Evolutionary conservation across 2,329 filamentous ascomycete genomes (phyloP).

Genomic region (Hypoxylon sp.): DNA sequence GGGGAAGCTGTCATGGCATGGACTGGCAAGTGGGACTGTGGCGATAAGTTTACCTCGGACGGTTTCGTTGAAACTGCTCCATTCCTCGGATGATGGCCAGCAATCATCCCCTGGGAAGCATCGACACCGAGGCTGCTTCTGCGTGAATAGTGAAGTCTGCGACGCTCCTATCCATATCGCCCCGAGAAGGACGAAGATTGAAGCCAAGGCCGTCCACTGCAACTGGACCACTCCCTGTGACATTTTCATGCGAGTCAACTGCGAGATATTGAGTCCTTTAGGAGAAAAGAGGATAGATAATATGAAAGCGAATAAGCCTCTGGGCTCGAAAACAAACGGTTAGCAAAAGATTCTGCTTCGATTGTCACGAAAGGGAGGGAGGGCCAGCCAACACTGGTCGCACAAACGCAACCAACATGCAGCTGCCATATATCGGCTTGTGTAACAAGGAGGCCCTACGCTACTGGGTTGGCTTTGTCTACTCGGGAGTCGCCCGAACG

Average conservation of each 20-base stretch:
- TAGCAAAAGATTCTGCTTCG: too few relatives aligned
- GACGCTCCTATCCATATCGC: slow-evolving; percentile 6
- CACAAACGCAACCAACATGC: background rate
- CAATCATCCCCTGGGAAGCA: slow-evolving; percentile 18
- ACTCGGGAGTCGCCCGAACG: too few relatives aligned
- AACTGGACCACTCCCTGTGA: background rate
- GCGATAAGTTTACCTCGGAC: slow-evolving; percentile 9
- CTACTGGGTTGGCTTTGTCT: too few relatives aligned
- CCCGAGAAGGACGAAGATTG: slow-evolving; percentile 3
- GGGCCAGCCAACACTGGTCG: background rate
- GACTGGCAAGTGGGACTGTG: slow-evolving; percentile 5
- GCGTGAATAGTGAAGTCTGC: background rate
- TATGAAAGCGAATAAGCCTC: too few relatives aligned
- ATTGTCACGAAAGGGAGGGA: background rate
- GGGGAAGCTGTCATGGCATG: slow-evolving; percentile 4
- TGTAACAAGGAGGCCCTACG: background rate
- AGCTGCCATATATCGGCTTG: background rate
- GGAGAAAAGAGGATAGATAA: background rate
- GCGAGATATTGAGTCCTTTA: background rate
- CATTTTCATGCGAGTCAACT: slow-evolving; percentile 4
- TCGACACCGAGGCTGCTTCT: slow-evolving; percentile 2
- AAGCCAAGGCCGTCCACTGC: background rate
- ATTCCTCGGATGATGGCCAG: slow-evolving; percentile 14
- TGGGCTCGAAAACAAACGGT: too few relatives aligned
- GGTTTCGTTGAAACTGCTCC: slow-evolving; percentile 13